phyloP scores from a whole-genome alignment of 805 yeast genomes.

The Ogataea trehalophila region DNA sequence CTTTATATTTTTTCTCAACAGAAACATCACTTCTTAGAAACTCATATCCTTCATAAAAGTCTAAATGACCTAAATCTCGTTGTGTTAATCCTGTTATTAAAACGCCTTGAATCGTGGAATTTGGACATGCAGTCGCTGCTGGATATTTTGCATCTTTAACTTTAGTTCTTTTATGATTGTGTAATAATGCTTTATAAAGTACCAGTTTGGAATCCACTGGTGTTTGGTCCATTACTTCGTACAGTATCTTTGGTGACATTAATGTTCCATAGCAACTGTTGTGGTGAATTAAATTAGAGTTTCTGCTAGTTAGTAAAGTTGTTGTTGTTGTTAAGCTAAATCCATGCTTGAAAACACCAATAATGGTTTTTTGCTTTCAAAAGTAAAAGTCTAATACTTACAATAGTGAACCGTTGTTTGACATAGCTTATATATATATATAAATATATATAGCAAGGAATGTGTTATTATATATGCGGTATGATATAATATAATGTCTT shows the following conservation, averaged over 20 bases:
- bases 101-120: slow-evolving; percentile 5
- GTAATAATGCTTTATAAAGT: slow-evolving; percentile 9
- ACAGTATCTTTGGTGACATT: slow-evolving; percentile 8
- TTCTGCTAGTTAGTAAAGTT: not conserved
- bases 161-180: slow-evolving; percentile 6
- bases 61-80: slow-evolving; percentile 13
- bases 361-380: too few species aligned
- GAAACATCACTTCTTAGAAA: slow-evolving; percentile 3
- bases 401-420: slow-evolving; percentile 2
- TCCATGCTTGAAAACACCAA: too few species aligned
- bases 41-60: slow-evolving; percentile 18
- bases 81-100: slow-evolving; percentile 9
- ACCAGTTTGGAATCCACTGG: slow-evolving; percentile 2
- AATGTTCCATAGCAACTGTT: slow-evolving; percentile 16
- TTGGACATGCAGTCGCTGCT: slow-evolving; percentile 6
- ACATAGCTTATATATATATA: not conserved
- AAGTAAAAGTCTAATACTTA: not conserved
- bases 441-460: too few species aligned
- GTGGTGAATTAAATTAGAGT: too few species aligned
- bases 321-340: too few species aligned
- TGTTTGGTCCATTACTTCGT: slow-evolving; percentile 10
- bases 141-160: slow-evolving; percentile 15
- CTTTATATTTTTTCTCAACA: slow-evolving; percentile 1
- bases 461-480: too few species aligned
- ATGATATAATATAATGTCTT: too few species aligned